These are phyloP conservation scores for Cyberlindnera lachancei DNA, from an alignment of 805 yeast genomes.

Conservation along the genomic window DNA sequence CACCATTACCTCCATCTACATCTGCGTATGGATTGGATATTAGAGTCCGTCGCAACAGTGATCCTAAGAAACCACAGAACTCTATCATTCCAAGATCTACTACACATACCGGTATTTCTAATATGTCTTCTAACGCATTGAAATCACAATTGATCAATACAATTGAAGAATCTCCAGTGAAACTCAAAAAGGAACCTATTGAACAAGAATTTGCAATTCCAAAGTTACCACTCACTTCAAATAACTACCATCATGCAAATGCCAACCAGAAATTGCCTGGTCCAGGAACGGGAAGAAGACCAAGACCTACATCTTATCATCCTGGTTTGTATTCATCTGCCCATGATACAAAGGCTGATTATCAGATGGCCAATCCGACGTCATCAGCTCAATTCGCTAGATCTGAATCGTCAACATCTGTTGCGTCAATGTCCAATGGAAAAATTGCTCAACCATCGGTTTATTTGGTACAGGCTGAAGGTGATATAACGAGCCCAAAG, in stretches of 20 bases:
- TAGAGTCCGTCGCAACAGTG: constrained; percentile 9
- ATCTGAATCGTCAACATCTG: constrained; percentile 35
- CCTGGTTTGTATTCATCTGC: constrained; percentile 42
- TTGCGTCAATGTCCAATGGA: constrained; percentile 26
- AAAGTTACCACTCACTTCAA: constrained; percentile 16
- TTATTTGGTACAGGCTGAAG: constrained; percentile 28
- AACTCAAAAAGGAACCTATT: constrained; percentile 2
- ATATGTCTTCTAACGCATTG: constrained; percentile 3
- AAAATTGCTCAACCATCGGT: constrained; percentile 28
- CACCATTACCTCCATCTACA: constrained; percentile 1
- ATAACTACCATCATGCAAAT: constrained; percentile 13
- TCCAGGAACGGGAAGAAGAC: constrained; percentile 47
- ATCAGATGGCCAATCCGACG: constrained; percentile 10
- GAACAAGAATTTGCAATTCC: constrained; percentile 15
- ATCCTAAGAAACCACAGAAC: constrained; percentile 5
- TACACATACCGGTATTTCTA: constrained; percentile 25
- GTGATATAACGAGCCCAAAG: constrained; percentile 29
- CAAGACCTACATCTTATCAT: constrained; percentile 80
- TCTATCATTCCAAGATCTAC: constrained; percentile 29
- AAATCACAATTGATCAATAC: constrained; percentile 11
- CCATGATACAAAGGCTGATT: constrained; percentile 2
- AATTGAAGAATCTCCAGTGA: constrained; percentile 20
- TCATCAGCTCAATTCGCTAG: constrained; percentile 19
- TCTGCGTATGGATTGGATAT: neutral
- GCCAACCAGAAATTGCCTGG: constrained; percentile 22